These are phyloP conservation scores for Camelina neglecta DNA, from an alignment of 345 rosid species.

Conservation along the genomic window DNA sequence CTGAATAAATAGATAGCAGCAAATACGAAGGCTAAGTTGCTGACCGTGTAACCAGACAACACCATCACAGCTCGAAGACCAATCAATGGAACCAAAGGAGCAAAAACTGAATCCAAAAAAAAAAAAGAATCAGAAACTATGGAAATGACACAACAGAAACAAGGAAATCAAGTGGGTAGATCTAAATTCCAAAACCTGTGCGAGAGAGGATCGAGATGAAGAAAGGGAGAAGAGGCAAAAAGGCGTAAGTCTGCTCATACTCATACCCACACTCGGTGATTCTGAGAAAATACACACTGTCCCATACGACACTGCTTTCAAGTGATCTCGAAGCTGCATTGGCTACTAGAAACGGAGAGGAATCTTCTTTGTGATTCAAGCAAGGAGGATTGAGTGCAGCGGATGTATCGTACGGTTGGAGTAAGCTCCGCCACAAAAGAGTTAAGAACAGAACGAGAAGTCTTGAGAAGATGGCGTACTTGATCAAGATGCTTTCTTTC, in stretches of 20 bases:
- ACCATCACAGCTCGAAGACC: conserved; percentile 84
- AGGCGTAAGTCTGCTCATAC: conserved; percentile 91
- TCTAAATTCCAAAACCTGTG: conserved; percentile 52
- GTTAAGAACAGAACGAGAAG: conserved; percentile 58
- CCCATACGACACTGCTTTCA: conserved; percentile 79
- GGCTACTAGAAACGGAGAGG: conserved; percentile 37
- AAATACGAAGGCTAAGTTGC: conserved; percentile 67
- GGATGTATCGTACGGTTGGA: conserved; percentile 87
- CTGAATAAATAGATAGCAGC: conserved; percentile 61
- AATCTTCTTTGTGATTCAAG: conserved; percentile 43
- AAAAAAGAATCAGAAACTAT: background rate
- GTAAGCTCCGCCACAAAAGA: conserved; percentile 67
- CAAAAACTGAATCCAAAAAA: conserved; percentile 58
- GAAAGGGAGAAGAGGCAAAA: conserved; percentile 81
- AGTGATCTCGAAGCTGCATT: conserved; percentile 48
- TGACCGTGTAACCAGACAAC: conserved; percentile 70
- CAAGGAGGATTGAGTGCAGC: conserved; percentile 67
- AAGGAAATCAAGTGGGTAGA: background rate
- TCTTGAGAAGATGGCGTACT: conserved; percentile 64
- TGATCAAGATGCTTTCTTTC: conserved; percentile 51
- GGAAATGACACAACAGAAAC: background rate
- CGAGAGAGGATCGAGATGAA: conserved; percentile 60
- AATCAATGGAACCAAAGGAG: conserved; percentile 69
- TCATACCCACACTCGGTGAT: conserved; percentile 91
- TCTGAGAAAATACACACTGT: conserved; percentile 77